Evolutionary conservation across 768 basidiomycete species (phyloP).

Genomic region (Boletus fagicola): DNA sequence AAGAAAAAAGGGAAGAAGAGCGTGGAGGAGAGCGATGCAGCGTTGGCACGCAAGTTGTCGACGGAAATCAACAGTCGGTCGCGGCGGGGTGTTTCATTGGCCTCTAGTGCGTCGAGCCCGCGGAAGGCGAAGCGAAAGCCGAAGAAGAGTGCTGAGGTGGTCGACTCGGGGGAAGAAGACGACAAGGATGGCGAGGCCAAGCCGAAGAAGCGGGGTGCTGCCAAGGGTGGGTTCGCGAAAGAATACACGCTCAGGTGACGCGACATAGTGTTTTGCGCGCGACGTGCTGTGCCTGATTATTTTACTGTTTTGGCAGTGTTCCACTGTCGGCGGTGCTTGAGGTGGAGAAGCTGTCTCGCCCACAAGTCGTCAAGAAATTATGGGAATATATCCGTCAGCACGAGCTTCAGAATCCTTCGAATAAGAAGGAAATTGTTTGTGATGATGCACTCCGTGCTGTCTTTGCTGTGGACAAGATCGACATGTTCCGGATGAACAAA

Average conservation of each 20-base stretch:
- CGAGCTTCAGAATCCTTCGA: constrained; percentile 78
- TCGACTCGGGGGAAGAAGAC: constrained; percentile 51
- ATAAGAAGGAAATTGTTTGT: constrained; percentile 84
- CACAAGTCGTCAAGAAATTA: constrained; percentile 86
- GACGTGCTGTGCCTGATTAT: constrained; percentile 5
- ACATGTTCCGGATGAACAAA: constrained; percentile 97
- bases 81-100: constrained; percentile 41
- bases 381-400: constrained; percentile 88
- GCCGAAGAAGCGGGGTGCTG: constrained; percentile 50
- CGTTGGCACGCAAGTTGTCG: constrained; percentile 68
- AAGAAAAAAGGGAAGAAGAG: constrained; percentile 46
- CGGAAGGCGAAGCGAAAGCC: constrained; percentile 44
- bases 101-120: constrained; percentile 37
- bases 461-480: constrained; percentile 77
- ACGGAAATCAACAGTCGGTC: constrained; percentile 66
- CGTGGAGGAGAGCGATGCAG: constrained; percentile 62
- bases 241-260: constrained; percentile 69
- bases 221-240: constrained; percentile 76
- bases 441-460: constrained; percentile 70
- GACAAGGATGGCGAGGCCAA: constrained; percentile 43
- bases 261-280: neutral
- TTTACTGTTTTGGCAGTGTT: constrained; percentile 44
- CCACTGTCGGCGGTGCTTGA: constrained; percentile 71
- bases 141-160: constrained; percentile 54
- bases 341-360: constrained; percentile 70